Evolutionary conservation across 768 basidiomycete species (phyloP), one percentile per base, ranked within the genome.

Genomic region (Xerocomellus intermedius): DNA sequence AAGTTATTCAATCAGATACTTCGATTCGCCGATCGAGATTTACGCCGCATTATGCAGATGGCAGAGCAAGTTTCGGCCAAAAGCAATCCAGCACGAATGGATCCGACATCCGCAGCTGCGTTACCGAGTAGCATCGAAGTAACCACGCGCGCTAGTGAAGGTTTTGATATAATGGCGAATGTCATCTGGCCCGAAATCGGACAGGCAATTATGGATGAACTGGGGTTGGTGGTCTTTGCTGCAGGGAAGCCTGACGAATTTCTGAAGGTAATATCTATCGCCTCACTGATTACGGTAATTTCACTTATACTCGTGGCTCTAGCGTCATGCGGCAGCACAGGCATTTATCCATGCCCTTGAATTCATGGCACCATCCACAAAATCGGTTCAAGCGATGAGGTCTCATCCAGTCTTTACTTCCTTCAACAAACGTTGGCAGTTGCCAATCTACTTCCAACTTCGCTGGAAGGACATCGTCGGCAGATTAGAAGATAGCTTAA

Each of bases 361-460:
- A 67, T 80, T 82, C 42, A 76, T 95, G 14, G 88, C 91, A 1
- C 91, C 94, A 0, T 91, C 92, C 3, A 71, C 79, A 16, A 77
- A 79, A 28, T 81, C 90, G 3, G 80, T 95, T 9, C 76, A 84
- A 56, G 75, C 78, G 3, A 86, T 98, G 82, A 83, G 92, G 4
- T 66, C 75, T 5, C 89, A 93, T 68, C 81, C 85, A 0, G 76
- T 85, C 4, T 96, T 86, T 68, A 59, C 65, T 22, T 71, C 84
- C 2, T 97, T 98, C 66, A 83, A 89, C 65, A 79, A 82, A 56
- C 82, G 94, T 35, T 99, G 97, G 95, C 97, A 98, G 67, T 80
- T 99, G 3, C 91, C 93, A 2, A 89, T 98, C 9, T 98, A 98
- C 68, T 98, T 96, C 69, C 97, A 99, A 65, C 76, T 99, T 56